A percentile compares a stretch with the other conserved stretches of the same genome.
Evolutionary conservation across 306 rosid species (phyloP).

Genomic region (Calophaca sinica): DNA sequence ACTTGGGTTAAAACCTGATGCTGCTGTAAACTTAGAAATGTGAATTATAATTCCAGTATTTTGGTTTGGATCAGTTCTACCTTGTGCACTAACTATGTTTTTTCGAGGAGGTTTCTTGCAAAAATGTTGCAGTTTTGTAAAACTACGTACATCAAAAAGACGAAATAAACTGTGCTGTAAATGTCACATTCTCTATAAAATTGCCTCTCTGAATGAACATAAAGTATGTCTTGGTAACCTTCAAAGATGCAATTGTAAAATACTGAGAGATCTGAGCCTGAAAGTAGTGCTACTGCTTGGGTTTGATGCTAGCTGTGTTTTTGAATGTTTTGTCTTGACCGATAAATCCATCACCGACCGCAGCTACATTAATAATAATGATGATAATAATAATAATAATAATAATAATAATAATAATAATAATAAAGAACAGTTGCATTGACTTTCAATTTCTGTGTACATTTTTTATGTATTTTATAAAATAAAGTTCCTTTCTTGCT

Average conservation of each 20-base stretch:
- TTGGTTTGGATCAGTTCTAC: slow-evolving; percentile 71
- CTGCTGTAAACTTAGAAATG: slow-evolving; percentile 53
- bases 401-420: not conserved
- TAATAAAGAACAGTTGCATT: not conserved
- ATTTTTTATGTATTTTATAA: not conserved
- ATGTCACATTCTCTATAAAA: slow-evolving; percentile 77
- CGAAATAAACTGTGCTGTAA: slow-evolving; percentile 77
- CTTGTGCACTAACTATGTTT: slow-evolving; percentile 68
- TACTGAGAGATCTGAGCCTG: slow-evolving; percentile 79
- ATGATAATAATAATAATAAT: too few species aligned
- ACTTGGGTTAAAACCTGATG: slow-evolving; percentile 47
- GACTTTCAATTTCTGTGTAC: not conserved
- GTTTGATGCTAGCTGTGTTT: slow-evolving; percentile 74
- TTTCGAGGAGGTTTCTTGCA: slow-evolving; percentile 60
- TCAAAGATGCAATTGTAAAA: slow-evolving; percentile 72
- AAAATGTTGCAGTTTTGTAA: slow-evolving; percentile 69
- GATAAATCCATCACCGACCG: slow-evolving; percentile 67
- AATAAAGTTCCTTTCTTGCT: not conserved
- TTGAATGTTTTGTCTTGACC: slow-evolving; percentile 71
- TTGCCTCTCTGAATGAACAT: slow-evolving; percentile 71
- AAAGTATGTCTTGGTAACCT: slow-evolving; percentile 80
- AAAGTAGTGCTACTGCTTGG: slow-evolving; percentile 83
- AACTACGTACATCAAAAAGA: slow-evolving; percentile 66
- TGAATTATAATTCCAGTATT: slow-evolving; percentile 74
- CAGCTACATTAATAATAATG: too few species aligned